Evolutionary conservation across 768 basidiomycete species (phyloP).

Genomic region (Butyriboletus loyo): DNA sequence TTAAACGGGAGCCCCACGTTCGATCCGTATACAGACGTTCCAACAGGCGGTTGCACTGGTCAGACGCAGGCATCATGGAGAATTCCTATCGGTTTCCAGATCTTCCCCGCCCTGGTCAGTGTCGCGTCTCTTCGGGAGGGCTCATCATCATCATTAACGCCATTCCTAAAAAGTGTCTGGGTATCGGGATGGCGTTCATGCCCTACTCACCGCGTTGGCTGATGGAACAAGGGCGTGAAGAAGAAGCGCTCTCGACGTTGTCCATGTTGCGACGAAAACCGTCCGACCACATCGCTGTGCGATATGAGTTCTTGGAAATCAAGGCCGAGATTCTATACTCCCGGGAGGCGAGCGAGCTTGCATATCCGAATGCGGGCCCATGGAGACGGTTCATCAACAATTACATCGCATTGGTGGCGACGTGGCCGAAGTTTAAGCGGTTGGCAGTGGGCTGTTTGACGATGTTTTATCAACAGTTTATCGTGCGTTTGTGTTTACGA

Average conservation of each 20-base stretch:
- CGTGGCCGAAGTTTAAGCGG: constrained; percentile 33
- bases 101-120: constrained; percentile 37
- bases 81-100: constrained; percentile 36
- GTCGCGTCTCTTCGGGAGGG: constrained; percentile 8
- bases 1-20: constrained; percentile 32
- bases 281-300: constrained; percentile 30
- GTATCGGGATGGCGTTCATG: constrained; percentile 33
- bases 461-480: constrained; percentile 34
- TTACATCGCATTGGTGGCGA: constrained; percentile 23
- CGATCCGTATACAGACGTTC: constrained; percentile 28
- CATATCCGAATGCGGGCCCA: constrained; percentile 22
- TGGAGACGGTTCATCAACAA: constrained; percentile 20
- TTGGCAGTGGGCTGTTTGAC: constrained; percentile 29
- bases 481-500: constrained; percentile 17
- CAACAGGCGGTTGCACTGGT: constrained; percentile 30
- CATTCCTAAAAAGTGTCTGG: constrained; percentile 22
- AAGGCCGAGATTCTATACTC: constrained; percentile 34
- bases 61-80: constrained; percentile 34
- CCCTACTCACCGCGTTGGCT: constrained; percentile 46
- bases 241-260: constrained; percentile 35
- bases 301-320: constrained; percentile 40
- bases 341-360: constrained; percentile 17
- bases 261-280: constrained; percentile 35
- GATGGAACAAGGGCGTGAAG: constrained; percentile 35
- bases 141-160: neutral